These are phyloP conservation scores for Penicillium sp. DNA, from an alignment of 2,329 filamentous ascomycete species.

Conservation along the genomic window DNA sequence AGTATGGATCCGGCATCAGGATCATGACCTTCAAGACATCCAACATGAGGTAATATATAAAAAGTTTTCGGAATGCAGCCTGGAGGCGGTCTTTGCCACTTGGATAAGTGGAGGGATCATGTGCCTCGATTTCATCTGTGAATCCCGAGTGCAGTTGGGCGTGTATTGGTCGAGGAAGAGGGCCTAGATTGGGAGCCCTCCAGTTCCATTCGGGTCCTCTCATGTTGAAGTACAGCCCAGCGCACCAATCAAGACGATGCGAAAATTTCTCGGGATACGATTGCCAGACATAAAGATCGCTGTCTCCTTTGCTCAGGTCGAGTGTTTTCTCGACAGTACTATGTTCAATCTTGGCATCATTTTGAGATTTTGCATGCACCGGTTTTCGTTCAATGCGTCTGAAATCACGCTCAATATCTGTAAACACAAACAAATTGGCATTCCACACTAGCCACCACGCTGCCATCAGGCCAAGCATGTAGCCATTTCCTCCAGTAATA, in stretches of 20 bases:
- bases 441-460: constrained; percentile 57
- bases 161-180: constrained; percentile 31
- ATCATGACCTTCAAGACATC: constrained; percentile 66
- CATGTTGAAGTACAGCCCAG: constrained; percentile 58
- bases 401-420: constrained; percentile 57
- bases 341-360: not conserved
- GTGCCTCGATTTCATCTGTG: constrained; percentile 13
- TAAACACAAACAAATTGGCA: constrained; percentile 53
- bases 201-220: constrained; percentile 62
- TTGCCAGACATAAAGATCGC: constrained; percentile 51
- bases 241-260: constrained; percentile 58
- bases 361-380: not conserved
- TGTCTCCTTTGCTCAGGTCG: not conserved
- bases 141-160: constrained; percentile 24
- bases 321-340: not conserved
- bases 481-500: constrained; percentile 52
- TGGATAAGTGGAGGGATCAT: constrained; percentile 33
- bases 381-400: constrained; percentile 52
- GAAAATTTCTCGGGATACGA: constrained; percentile 51
- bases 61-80: constrained; percentile 47
- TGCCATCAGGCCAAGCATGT: constrained; percentile 55
- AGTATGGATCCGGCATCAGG: constrained; percentile 75
- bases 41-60: constrained; percentile 63
- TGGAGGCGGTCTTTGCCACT: constrained; percentile 50
- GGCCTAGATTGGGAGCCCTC: constrained; percentile 49